Conservation (phyloP, 2,329 filamentous ascomycete species). For the Trichoderma lentiforme region DNA sequence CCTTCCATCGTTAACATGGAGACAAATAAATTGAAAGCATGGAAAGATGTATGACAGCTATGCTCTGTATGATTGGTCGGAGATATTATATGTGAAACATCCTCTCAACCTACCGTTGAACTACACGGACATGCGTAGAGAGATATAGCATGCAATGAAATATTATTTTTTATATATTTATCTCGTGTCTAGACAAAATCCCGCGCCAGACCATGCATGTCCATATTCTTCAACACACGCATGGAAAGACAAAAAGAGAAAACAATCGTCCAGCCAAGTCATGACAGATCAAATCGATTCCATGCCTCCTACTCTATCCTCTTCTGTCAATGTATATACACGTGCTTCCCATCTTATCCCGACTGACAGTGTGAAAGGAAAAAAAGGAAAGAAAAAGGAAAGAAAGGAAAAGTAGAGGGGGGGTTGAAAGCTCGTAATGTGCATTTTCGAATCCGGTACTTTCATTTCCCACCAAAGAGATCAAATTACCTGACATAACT, state of each 20-base stretch:
- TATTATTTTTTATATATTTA: background rate
- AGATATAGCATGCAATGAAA: background rate
- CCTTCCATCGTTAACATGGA: too few relatives aligned
- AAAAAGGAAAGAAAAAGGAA: background rate
- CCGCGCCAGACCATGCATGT: background rate
- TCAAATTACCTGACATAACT: background rate
- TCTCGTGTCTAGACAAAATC: background rate
- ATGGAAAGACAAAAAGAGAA: background rate
- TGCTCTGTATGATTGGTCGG: background rate
- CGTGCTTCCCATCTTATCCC: background rate
- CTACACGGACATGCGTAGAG: background rate
- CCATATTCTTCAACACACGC: background rate
- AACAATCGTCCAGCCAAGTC: background rate
- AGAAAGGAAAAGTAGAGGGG: background rate
- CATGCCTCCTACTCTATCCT: background rate
- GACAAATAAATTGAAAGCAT: background rate
- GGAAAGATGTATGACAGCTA: background rate
- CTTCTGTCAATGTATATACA: background rate
- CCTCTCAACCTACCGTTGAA: background rate
- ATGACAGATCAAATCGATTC: background rate
- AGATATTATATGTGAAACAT: background rate
- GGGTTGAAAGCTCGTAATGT: background rate
- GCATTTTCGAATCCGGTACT: background rate
- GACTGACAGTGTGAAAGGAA: background rate
- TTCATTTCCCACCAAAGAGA: conserved; percentile 1